Percentiles rank a stretch among this genome's conserved stretches.
phyloP scores from a whole-genome alignment of 768 basidiomycete species.

The Auricularia heimuer region DNA sequence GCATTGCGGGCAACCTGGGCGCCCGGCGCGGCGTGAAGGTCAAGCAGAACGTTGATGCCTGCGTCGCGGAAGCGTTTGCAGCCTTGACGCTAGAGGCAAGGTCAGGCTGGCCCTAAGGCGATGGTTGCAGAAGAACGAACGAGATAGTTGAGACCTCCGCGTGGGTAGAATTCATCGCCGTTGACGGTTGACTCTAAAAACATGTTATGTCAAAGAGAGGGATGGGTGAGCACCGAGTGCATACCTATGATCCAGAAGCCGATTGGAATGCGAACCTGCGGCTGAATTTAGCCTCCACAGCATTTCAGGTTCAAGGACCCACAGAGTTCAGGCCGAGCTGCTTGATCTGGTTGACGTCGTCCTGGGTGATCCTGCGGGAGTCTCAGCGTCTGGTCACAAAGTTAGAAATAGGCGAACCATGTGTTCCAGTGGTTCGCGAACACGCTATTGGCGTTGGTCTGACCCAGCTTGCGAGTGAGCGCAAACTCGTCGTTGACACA shows the following conservation, averaged over 20 bases:
- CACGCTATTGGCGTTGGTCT: not conserved
- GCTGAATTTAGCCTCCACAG: not conserved
- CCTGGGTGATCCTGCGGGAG: not conserved
- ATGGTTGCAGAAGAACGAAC: not conserved
- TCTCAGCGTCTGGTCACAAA: too few species aligned
- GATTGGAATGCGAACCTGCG: not conserved
- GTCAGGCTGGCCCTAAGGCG: not conserved
- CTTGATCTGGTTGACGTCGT: slow-evolving; percentile 1
- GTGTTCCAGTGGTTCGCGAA: slow-evolving; percentile 1
- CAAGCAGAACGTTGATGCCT: not conserved
- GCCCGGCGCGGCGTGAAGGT: not conserved
- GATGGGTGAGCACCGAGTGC: not conserved
- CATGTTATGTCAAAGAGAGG: not conserved
- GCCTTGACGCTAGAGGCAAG: not conserved
- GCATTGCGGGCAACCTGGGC: not conserved
- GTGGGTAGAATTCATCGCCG: not conserved
- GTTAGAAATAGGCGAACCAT: not conserved
- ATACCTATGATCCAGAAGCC: not conserved
- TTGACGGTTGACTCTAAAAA: not conserved
- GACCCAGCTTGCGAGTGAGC: slow-evolving; percentile 1
- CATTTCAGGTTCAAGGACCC: not conserved
- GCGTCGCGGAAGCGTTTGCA: not conserved
- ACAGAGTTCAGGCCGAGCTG: not conserved
- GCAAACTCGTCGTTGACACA: slow-evolving; percentile 2
- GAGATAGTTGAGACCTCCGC: not conserved